Evolutionary conservation across 495 filamentous ascomycete genomes (phyloP).

Genomic region (Lophiotrema nucula): DNA sequence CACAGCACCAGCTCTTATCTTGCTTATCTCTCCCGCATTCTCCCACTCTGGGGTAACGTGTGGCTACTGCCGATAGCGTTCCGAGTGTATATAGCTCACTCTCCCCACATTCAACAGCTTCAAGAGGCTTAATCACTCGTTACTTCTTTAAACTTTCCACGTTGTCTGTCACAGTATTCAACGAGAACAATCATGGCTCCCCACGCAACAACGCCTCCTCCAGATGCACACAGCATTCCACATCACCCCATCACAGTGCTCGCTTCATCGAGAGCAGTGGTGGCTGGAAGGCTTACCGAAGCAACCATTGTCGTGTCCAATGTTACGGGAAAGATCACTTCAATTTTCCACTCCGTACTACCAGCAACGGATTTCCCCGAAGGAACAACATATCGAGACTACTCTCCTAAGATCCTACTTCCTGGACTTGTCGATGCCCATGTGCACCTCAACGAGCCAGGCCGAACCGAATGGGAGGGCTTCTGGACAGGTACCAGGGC

Average conservation of each 20-base stretch:
- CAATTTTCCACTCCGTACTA: slow-evolving; percentile 70
- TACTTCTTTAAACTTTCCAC: neutral
- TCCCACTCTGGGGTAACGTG: too few species aligned
- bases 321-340: slow-evolving; percentile 77
- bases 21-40: slow-evolving; percentile 25
- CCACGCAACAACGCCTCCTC: slow-evolving; percentile 35
- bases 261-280: slow-evolving; percentile 75
- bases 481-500: slow-evolving; percentile 92
- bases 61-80: neutral
- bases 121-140: neutral
- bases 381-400: slow-evolving; percentile 72
- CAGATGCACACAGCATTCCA: slow-evolving; percentile 26
- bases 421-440: slow-evolving; percentile 96
- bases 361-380: slow-evolving; percentile 69
- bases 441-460: slow-evolving; percentile 96
- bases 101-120: slow-evolving; percentile 6
- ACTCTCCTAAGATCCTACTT: slow-evolving; percentile 82
- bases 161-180: neutral
- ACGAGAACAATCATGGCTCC: slow-evolving; percentile 30
- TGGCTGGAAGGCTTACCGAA: slow-evolving; percentile 65
- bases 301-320: slow-evolving; percentile 79
- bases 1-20: slow-evolving; percentile 20
- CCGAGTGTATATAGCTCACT: slow-evolving; percentile 14
- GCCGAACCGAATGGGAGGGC: slow-evolving; percentile 97
- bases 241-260: slow-evolving; percentile 63